Evolutionary conservation across 2,329 filamentous ascomycete genomes (phyloP).

Genomic region (Sporothrix pseudoabietina): DNA sequence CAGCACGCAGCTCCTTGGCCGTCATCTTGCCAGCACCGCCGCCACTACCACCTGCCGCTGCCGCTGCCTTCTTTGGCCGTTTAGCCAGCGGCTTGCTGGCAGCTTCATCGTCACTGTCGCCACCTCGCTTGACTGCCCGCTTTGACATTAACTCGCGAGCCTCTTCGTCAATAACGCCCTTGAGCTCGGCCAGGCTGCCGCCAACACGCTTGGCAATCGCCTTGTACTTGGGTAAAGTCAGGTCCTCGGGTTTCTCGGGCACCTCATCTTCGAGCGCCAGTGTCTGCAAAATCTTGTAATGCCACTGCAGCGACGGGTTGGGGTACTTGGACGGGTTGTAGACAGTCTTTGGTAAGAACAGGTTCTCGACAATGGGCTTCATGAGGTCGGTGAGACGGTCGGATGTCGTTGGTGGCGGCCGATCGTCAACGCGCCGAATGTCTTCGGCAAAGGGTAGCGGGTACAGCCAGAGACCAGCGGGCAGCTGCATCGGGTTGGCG

Average conservation of each 20-base stretch:
- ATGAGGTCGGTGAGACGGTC: slow-evolving; percentile 77
- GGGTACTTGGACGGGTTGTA: slow-evolving; percentile 89
- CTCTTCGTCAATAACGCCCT: slow-evolving; percentile 65
- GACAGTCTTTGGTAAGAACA: slow-evolving; percentile 81
- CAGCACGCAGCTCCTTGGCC: slow-evolving; percentile 52
- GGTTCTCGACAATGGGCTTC: slow-evolving; percentile 77
- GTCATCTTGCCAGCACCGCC: slow-evolving; percentile 43
- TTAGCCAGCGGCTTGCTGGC: slow-evolving; percentile 49
- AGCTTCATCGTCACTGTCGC: slow-evolving; percentile 48
- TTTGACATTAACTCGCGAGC: slow-evolving; percentile 43
- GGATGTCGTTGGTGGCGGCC: slow-evolving; percentile 57
- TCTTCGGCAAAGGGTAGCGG: slow-evolving; percentile 90
- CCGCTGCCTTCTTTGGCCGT: slow-evolving; percentile 51
- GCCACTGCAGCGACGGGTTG: slow-evolving; percentile 93
- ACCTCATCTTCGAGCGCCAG: slow-evolving; percentile 90
- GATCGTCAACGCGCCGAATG: slow-evolving; percentile 72
- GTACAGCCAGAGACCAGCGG: slow-evolving; percentile 85
- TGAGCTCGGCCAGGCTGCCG: slow-evolving; percentile 76
- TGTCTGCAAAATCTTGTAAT: slow-evolving; percentile 91
- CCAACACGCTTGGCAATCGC: slow-evolving; percentile 90
- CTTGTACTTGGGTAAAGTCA: slow-evolving; percentile 78
- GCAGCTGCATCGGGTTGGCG: slow-evolving; percentile 70
- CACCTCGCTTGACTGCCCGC: slow-evolving; percentile 56
- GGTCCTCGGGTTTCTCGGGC: slow-evolving; percentile 71
- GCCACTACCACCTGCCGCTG: slow-evolving; percentile 39